Evolutionary conservation across 768 basidiomycete genomes (phyloP).

Genomic region (Termitomyces sp.): DNA sequence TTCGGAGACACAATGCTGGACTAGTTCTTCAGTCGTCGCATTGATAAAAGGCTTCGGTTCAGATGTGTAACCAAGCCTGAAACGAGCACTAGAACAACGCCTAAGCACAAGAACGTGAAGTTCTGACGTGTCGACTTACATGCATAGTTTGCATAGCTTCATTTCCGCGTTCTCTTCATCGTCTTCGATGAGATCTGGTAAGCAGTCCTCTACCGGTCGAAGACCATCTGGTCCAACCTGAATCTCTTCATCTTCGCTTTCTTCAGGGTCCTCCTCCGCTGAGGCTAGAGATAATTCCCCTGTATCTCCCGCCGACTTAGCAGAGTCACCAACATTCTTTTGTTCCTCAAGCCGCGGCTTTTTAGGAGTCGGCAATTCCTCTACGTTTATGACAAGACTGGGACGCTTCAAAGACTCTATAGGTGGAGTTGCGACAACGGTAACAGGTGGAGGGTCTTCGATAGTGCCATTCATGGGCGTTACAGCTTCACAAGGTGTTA

Average conservation of each 20-base stretch:
- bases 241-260: conserved; percentile 24
- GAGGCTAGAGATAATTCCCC: neutral
- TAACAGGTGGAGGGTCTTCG: neutral
- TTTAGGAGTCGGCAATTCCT: conserved; percentile 5
- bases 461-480: neutral
- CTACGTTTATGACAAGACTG: neutral
- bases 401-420: conserved; percentile 11
- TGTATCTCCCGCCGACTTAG: neutral
- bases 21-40: conserved; percentile 36
- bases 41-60: conserved; percentile 31
- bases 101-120: neutral
- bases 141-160: conserved; percentile 45
- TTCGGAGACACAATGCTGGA: conserved; percentile 42
- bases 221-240: conserved; percentile 38
- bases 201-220: conserved; percentile 33
- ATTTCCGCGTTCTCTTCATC: conserved; percentile 22
- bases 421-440: neutral
- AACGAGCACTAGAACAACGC: conserved; percentile 28
- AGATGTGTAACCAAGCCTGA: conserved; percentile 22
- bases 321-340: neutral
- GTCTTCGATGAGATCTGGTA: conserved; percentile 37
- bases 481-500: conserved; percentile 2
- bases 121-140: conserved; percentile 31
- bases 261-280: neutral
- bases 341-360: conserved; percentile 10